These are phyloP conservation scores for Murraya koenigii DNA, from an alignment of 345 rosid species.

Conservation along the genomic window DNA sequence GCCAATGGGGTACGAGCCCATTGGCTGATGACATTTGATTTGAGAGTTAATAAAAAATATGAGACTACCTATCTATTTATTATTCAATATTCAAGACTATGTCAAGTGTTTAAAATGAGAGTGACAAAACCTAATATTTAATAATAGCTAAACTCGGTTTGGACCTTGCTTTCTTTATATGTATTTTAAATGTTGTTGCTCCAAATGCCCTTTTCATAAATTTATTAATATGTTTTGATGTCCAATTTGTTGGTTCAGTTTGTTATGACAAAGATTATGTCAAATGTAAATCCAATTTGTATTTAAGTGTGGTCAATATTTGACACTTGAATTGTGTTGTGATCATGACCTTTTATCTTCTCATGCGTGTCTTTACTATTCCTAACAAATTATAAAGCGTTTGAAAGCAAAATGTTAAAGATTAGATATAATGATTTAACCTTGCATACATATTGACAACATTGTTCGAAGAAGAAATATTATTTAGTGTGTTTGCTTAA, in stretches of 20 bases:
- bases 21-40: no score
- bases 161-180: neutral
- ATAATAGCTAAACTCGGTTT: neutral
- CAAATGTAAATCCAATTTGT: neutral
- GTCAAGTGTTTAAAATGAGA: neutral
- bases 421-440: neutral
- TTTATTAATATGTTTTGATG: neutral
- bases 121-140: neutral
- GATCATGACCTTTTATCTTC: neutral
- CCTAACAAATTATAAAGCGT: neutral
- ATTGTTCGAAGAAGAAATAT: no score
- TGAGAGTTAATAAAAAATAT: constrained; percentile 8
- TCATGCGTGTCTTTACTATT: neutral
- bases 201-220: constrained; percentile 1
- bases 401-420: neutral
- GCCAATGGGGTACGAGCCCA: no score
- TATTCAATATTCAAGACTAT: neutral
- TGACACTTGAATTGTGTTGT: neutral
- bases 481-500: no score
- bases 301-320: neutral
- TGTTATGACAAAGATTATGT: neutral
- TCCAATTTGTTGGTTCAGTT: neutral
- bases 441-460: neutral
- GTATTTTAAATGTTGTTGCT: neutral
- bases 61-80: neutral